phyloP scores from a whole-genome alignment of 2,329 filamentous ascomycete genomes.

The Hypoxylon sp. region DNA sequence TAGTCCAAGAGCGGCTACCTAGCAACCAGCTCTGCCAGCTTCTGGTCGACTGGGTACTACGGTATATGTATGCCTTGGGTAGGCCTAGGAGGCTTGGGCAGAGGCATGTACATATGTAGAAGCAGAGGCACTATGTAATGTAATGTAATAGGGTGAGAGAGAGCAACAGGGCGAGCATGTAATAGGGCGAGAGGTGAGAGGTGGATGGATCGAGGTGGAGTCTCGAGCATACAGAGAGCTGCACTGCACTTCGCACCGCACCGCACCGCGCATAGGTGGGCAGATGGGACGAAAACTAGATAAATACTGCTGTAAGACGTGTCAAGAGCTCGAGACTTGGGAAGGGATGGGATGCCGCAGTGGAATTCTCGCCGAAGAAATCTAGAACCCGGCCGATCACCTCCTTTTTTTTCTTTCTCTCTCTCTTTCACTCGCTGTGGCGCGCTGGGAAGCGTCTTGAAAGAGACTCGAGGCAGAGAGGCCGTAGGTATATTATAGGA shows the following conservation, averaged over 20 bases:
- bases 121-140: conserved; percentile 7
- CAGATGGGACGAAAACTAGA: conserved; percentile 38
- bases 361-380: conserved; percentile 33
- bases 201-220: conserved; percentile 38
- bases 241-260: conserved; percentile 5
- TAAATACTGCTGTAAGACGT: conserved; percentile 39
- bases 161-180: too few species aligned
- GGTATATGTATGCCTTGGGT: too few species aligned
- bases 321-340: conserved; percentile 30
- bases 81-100: too few species aligned
- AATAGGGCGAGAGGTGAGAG: conserved; percentile 30
- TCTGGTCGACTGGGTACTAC: conserved; percentile 27
- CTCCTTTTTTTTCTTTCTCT: conserved; percentile 4
- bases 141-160: conserved; percentile 7
- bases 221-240: conserved; percentile 26
- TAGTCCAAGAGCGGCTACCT: conserved; percentile 42
- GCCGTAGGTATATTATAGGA: conserved; percentile 1
- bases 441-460: conserved; percentile 10
- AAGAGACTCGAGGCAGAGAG: background rate
- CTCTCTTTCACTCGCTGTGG: too few species aligned
- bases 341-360: conserved; percentile 27
- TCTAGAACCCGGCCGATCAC: conserved; percentile 30
- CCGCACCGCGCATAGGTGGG: conserved; percentile 35
- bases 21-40: conserved; percentile 27
- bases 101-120: too few species aligned